Evolutionary conservation across 257 asterid species (phyloP).

Genomic region (Jaltomata sinuosa): DNA sequence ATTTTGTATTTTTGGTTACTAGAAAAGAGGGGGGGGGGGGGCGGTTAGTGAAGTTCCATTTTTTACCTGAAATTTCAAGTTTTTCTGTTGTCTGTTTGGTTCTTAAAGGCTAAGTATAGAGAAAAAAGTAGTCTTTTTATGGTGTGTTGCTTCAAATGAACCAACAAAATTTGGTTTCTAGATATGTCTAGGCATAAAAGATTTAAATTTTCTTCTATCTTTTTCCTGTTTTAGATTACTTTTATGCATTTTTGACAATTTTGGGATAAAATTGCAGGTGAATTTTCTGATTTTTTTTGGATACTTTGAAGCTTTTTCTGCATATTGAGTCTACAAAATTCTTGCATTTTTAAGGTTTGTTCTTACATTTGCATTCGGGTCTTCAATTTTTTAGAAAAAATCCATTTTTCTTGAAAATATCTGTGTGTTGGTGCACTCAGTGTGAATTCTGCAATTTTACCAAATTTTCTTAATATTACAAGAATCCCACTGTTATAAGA

Average conservation of each 20-base stretch:
- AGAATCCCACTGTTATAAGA: slow-evolving; percentile 3
- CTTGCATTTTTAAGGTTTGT: slow-evolving; percentile 13
- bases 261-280: background rate
- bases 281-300: no score
- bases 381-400: background rate
- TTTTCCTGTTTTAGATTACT: background rate
- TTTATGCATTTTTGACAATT: background rate
- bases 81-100: background rate
- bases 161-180: background rate
- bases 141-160: background rate
- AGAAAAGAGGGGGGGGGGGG: background rate
- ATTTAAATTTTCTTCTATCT: background rate
- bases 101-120: background rate
- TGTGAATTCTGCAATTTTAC: background rate
- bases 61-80: background rate
- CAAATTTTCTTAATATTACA: background rate
- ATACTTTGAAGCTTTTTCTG: background rate
- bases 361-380: background rate
- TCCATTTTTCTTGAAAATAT: background rate
- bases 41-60: no score
- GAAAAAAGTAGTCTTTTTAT: background rate
- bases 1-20: background rate
- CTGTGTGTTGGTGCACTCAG: slow-evolving; percentile 24
- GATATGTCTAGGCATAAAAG: background rate
- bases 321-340: slow-evolving; percentile 5